Evolutionary conservation across 1,284 basidiomycete genomes (phyloP), one percentile per base, ranked within the genome.

Genomic region (Boletus semigastroideus): DNA sequence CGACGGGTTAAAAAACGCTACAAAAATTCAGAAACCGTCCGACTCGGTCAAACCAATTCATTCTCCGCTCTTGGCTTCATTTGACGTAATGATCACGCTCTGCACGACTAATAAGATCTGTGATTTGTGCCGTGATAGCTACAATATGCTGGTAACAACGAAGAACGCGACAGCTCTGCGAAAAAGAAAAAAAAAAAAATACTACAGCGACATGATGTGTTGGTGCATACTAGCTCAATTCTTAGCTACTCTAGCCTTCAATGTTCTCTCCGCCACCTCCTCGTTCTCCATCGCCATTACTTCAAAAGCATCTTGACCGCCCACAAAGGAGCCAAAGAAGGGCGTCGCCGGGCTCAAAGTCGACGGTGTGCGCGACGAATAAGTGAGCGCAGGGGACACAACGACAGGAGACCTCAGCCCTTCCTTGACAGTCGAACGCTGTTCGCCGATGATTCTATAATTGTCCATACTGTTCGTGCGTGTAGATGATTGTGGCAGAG

Each of bases 301-400:
- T 22, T 68, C 65, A 48, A 69, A 70, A 13, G 40, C 46, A 22
- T 67, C 67, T 48, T 66, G 68, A 34, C 53, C 45, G 5, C 55
- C 52, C 14, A 41, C 46, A 41, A 67, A 70, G 7, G 68, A 69
- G 7, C 65, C 67, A 52, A 83, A 80, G 67, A 82, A 83, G 5
- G 82, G 82, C 12, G 82, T 84, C 7, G 79, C 77, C 16, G 82
- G 82, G 58, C 82, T 84, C 48, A 84, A 69, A n/a, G 79, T 82
- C 33, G 78, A 78, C 6, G 81, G 78, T 22, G 82, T 78, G 49
- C 80, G 76, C 38, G 78, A 78, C 13, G 78, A 78, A 59, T 81
- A 84, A 17, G 82, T 84, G 50, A 84, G 71, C 8, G 82, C 76
- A n/a, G 82, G 82, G 7, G 80, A 82, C 40, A 81, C 73, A 41